Conservation (phyloP, 768 basidiomycete genomes). For the Boletellus sp. region DNA sequence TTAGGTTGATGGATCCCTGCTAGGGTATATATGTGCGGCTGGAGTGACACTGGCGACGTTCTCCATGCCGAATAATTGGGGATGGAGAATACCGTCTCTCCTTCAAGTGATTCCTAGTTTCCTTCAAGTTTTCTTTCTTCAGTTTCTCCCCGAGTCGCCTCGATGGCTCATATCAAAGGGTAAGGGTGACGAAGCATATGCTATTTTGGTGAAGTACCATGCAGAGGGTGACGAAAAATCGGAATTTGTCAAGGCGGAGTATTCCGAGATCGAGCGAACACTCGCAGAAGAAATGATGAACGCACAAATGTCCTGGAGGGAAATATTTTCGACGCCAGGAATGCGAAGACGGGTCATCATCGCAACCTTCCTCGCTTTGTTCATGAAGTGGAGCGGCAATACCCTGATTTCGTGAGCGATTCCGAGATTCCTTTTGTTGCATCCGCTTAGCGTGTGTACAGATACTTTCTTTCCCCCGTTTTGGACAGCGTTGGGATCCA, state of each 20-base stretch:
- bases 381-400: slow-evolving; percentile 7
- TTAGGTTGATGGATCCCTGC: neutral
- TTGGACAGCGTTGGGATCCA: slow-evolving; percentile 17
- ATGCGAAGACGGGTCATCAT: slow-evolving; percentile 17
- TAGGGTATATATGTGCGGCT: slow-evolving; percentile 37
- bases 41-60: slow-evolving; percentile 61
- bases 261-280: slow-evolving; percentile 52
- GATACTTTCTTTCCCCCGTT: slow-evolving; percentile 10
- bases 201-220: slow-evolving; percentile 53
- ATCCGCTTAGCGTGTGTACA: neutral
- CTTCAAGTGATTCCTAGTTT: slow-evolving; percentile 53
- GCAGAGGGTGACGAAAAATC: slow-evolving; percentile 50
- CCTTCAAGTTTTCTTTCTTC: slow-evolving; percentile 53
- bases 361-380: slow-evolving; percentile 7
- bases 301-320: neutral
- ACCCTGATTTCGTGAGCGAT: slow-evolving; percentile 8
- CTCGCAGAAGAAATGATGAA: slow-evolving; percentile 32
- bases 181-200: slow-evolving; percentile 44
- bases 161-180: slow-evolving; percentile 62
- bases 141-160: slow-evolving; percentile 61
- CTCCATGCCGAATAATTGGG: slow-evolving; percentile 53
- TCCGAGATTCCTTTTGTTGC: too few relatives aligned
- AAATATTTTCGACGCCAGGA: slow-evolving; percentile 3
- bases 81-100: slow-evolving; percentile 65
- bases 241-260: slow-evolving; percentile 57